Base-by-base conservation (phyloP, 2,329 filamentous ascomycete species). In the Ilyonectria sp. region DNA sequence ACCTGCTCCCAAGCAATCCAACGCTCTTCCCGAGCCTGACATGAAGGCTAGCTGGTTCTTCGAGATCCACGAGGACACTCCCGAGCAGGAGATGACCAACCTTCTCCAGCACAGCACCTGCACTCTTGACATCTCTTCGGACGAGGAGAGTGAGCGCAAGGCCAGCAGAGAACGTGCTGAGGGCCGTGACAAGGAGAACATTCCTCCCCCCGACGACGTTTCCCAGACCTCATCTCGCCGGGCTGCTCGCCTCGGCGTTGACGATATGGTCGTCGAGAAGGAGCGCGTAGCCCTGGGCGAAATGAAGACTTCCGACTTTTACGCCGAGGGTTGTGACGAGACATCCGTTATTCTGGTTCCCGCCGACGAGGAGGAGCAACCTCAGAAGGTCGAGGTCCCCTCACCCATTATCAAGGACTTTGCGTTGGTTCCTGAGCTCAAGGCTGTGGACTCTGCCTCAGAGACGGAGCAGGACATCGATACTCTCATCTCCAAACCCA, bases 31-130 rank as follows among this genome's bases (percentile, higher is more conserved):
- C 47, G 83, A 84, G 67, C 77, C 84, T 23, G 84, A 87, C 60
- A 79, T 86, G 74, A 89, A 92, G 77, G 86, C 89, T 37, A 87
- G 87, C 65, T 98, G 94, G 95, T 92, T 92, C 84, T 98, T 99
- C 78, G 93, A 95, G 66, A 98, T 99, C 76, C 92, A 98, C 78
- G 94, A 97, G 78, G 95, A 99, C 80, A 94, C 93, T 0, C 89
- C 92, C 8, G 93, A 97, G 78, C 93, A 98, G 78, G 92, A 97
- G 78, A 93, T 96, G 81, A 94, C 94, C 75, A 98, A 97, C 76
- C 85, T 97, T 44, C 93, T 98, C 83, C 93, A 98, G 81, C 95
- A 98, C 83, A 92, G 92, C 63, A 95, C 95, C 8, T 92, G 92
- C 70, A 91, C 92, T 0, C 87, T 98, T 4, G 95, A 98, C 78